phyloP scores from a whole-genome alignment of 495 filamentous ascomycete genomes.

The Trichoderma orchidacearum region DNA sequence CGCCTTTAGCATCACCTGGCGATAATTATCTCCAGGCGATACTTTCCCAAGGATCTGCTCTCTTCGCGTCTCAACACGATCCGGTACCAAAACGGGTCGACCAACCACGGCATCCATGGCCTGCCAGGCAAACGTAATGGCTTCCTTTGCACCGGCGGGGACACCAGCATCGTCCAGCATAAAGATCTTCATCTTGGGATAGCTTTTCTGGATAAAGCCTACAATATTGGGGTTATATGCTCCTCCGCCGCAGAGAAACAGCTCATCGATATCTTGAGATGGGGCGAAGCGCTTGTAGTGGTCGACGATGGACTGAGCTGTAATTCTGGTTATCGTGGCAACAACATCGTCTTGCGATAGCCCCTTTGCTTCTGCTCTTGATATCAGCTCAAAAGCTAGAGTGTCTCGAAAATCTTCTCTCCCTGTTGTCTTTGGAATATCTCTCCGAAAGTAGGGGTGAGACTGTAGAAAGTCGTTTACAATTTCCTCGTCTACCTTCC shows the following conservation, averaged over 20 bases:
- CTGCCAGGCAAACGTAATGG: slow-evolving; percentile 43
- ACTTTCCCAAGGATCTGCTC: neutral
- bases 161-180: slow-evolving; percentile 43
- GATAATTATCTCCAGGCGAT: neutral
- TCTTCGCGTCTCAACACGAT: neutral
- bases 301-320: slow-evolving; percentile 41
- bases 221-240: slow-evolving; percentile 44
- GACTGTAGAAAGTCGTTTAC: slow-evolving; percentile 35
- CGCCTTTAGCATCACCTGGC: neutral
- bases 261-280: slow-evolving; percentile 27
- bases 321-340: slow-evolving; percentile 43
- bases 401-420: slow-evolving; percentile 44
- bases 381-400: slow-evolving; percentile 31
- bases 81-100: slow-evolving; percentile 34
- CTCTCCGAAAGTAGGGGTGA: slow-evolving; percentile 31
- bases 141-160: slow-evolving; percentile 39
- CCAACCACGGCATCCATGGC: slow-evolving; percentile 39
- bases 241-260: slow-evolving; percentile 48
- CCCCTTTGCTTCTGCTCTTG: neutral
- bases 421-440: slow-evolving; percentile 45
- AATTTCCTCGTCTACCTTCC: slow-evolving; percentile 36
- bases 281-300: slow-evolving; percentile 40
- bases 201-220: slow-evolving; percentile 32
- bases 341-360: slow-evolving; percentile 25
- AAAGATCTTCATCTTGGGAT: slow-evolving; percentile 30